A percentile compares a stretch with the other conserved stretches of the same genome.
Evolutionary conservation across 163 green algal genomes (phyloP).

Genomic region (Botryococcus braunii): DNA sequence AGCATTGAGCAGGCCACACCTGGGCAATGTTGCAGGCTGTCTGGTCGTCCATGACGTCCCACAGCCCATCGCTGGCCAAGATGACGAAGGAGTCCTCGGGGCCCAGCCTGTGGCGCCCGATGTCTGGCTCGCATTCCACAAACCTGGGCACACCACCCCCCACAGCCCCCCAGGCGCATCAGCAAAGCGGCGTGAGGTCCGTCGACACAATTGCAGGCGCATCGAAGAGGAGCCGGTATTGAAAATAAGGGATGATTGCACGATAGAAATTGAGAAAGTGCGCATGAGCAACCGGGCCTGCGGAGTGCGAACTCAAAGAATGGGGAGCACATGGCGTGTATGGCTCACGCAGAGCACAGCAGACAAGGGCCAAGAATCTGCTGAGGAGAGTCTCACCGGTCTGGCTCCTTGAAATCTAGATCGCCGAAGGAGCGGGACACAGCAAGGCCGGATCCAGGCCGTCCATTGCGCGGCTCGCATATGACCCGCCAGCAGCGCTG

Average conservation of each 20-base stretch:
- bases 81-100: slow-evolving; percentile 67
- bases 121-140: slow-evolving; percentile 50
- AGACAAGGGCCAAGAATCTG: too few relatives aligned
- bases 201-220: too few relatives aligned
- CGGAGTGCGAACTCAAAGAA: too few relatives aligned
- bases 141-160: too few relatives aligned
- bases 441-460: slow-evolving; percentile 29
- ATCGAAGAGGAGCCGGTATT: too few relatives aligned
- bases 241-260: too few relatives aligned
- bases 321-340: too few relatives aligned
- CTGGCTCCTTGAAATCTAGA: slow-evolving; percentile 24
- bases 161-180: too few relatives aligned
- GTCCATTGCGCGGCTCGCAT: slow-evolving; percentile 1
- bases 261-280: too few relatives aligned
- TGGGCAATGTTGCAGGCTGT: slow-evolving; percentile 50
- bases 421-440: slow-evolving; percentile 36
- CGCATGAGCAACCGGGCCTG: too few relatives aligned
- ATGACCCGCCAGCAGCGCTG: slow-evolving; percentile 39
- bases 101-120: slow-evolving; percentile 44
- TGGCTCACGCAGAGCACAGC: too few relatives aligned
- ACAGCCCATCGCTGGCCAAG: slow-evolving; percentile 82
- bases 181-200: too few relatives aligned
- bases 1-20: slow-evolving; percentile 44
- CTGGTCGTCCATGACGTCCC: slow-evolving; percentile 44
- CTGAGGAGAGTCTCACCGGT: slow-evolving; percentile 13